Percentiles rank a stretch among this genome's conserved stretches.
Evolutionary conservation across 306 rosid species (phyloP).

Genomic region (Vigna reflexopilosa): DNA sequence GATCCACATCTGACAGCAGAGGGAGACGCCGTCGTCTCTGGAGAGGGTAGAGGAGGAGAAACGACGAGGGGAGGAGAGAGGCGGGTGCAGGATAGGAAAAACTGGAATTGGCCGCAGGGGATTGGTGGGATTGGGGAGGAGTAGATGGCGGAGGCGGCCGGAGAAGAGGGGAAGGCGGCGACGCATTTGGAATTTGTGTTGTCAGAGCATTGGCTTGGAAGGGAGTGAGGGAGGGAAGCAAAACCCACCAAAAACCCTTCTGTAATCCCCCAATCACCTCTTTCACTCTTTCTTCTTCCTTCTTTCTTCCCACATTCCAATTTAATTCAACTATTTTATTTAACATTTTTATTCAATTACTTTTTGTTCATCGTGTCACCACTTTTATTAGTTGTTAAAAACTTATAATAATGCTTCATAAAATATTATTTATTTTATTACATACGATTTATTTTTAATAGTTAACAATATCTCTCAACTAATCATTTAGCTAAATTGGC

Average conservation of each 20-base stretch:
- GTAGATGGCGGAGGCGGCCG: conserved; percentile 53
- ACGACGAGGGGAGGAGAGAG: conserved; percentile 48
- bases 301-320: too few relatives aligned
- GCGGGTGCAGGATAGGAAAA: conserved; percentile 35
- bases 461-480: too few relatives aligned
- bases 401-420: too few relatives aligned
- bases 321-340: too few relatives aligned
- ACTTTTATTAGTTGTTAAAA: too few relatives aligned
- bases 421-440: too few relatives aligned
- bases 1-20: conserved; percentile 80
- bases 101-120: conserved; percentile 34
- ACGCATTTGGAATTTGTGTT: conserved; percentile 53
- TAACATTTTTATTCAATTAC: too few relatives aligned
- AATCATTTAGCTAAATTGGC: too few relatives aligned
- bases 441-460: too few relatives aligned
- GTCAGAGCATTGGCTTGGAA: conserved; percentile 41
- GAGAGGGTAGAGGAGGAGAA: conserved; percentile 60
- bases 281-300: neutral
- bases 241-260: conserved; percentile 19
- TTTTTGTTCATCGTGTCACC: too few relatives aligned
- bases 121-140: conserved; percentile 45
- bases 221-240: neutral
- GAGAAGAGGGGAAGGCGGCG: conserved; percentile 62
- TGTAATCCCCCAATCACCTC: too few relatives aligned
- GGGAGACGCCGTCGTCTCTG: conserved; percentile 79